phyloP scores from a whole-genome alignment of 176 grass and related monocot genomes.

The Metroxylon sagu region DNA sequence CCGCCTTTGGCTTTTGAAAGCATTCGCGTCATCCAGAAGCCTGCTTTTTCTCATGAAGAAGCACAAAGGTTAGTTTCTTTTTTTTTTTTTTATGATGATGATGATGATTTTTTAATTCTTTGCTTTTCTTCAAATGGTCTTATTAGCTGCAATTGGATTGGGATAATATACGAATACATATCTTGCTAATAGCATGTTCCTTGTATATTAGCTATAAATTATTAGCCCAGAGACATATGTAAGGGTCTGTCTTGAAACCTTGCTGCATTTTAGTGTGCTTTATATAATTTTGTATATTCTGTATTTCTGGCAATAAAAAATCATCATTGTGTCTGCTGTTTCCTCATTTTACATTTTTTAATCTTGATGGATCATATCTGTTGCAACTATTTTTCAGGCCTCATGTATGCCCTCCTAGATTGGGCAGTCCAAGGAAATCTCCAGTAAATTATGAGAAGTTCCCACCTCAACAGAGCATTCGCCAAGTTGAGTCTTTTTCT shows the following conservation, averaged over 20 bases:
- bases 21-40: conserved; percentile 25
- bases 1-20: conserved; percentile 32
- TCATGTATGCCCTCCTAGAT: conserved; percentile 21
- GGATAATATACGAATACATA: not conserved
- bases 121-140: conserved; percentile 12
- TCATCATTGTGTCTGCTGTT: not conserved
- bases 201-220: too few relatives aligned
- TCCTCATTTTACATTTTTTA: conserved; percentile 4
- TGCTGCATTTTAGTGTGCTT: too few relatives aligned
- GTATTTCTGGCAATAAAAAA: not conserved
- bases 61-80: conserved; percentile 40
- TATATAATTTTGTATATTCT: too few relatives aligned
- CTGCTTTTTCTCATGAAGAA: conserved; percentile 27
- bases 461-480: conserved; percentile 26
- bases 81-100: conserved; percentile 1
- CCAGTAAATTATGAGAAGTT: conserved; percentile 18
- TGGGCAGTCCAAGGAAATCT: conserved; percentile 18
- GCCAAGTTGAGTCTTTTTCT: conserved; percentile 7
- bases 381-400: conserved; percentile 26
- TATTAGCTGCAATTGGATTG: not conserved
- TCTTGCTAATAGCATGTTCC: too few relatives aligned
- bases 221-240: too few relatives aligned
- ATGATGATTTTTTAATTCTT: conserved; percentile 10
- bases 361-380: conserved; percentile 1
- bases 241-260: too few relatives aligned